phyloP scores from a whole-genome alignment of 2,329 filamentous ascomycete genomes.

The Sphaerulina vaccinii region DNA sequence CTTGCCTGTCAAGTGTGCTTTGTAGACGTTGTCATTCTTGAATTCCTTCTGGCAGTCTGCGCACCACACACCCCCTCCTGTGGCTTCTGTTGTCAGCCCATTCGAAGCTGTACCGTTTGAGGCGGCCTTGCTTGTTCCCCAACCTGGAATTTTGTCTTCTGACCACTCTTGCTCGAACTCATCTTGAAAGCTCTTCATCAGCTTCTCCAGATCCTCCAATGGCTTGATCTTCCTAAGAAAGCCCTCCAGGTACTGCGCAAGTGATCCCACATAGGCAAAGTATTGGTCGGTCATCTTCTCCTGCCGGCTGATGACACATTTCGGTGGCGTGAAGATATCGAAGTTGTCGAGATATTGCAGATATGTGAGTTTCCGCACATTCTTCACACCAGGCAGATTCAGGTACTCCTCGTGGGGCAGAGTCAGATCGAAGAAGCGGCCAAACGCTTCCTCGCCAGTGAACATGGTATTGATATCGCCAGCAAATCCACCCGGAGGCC shows the following conservation, averaged over 20 bases:
- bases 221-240: conserved; percentile 85
- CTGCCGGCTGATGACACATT: conserved; percentile 69
- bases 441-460: conserved; percentile 91
- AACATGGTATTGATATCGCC: conserved; percentile 84
- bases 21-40: conserved; percentile 92
- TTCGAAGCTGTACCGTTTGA: conserved; percentile 27
- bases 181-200: conserved; percentile 72
- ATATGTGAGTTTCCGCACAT: conserved; percentile 67
- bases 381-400: conserved; percentile 81
- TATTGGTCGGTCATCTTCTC: conserved; percentile 93
- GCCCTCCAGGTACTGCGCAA: conserved; percentile 79
- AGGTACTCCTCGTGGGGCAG: conserved; percentile 82
- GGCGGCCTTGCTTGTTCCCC: conserved; percentile 55
- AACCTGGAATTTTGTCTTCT: conserved; percentile 74
- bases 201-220: conserved; percentile 77
- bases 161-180: conserved; percentile 86
- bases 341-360: conserved; percentile 91
- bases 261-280: conserved; percentile 79
- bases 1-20: conserved; percentile 81
- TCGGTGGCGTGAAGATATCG: conserved; percentile 76
- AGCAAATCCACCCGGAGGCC: conserved; percentile 43
- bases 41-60: conserved; percentile 91
- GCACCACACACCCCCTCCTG: conserved; percentile 78
- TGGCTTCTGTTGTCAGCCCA: conserved; percentile 51
- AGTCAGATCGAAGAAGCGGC: conserved; percentile 87